phyloP scores from a whole-genome alignment of 345 rosid species.

The Pistacia integerrima region DNA sequence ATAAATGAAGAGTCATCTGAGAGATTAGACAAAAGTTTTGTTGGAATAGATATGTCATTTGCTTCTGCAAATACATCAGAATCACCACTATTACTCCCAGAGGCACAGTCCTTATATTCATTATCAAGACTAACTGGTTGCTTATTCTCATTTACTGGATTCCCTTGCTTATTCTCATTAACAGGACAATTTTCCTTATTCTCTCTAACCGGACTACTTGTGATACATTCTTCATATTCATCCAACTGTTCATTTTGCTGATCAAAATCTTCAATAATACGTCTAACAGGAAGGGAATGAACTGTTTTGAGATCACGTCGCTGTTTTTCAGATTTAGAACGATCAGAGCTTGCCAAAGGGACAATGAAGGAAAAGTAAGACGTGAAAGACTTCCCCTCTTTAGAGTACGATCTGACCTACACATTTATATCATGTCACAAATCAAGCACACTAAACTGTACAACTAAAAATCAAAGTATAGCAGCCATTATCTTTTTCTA shows the following conservation, averaged over 20 bases:
- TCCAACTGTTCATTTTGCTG: slow-evolving; percentile 24
- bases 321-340: slow-evolving; percentile 41
- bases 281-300: slow-evolving; percentile 50
- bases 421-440: slow-evolving; percentile 40
- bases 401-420: slow-evolving; percentile 58
- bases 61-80: slow-evolving; percentile 52
- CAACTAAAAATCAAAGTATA: background rate
- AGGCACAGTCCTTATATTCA: slow-evolving; percentile 15
- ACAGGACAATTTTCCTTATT: slow-evolving; percentile 8
- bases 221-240: slow-evolving; percentile 30
- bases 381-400: slow-evolving; percentile 44
- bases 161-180: slow-evolving; percentile 13
- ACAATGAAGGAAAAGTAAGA: slow-evolving; percentile 49
- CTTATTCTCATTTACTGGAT: slow-evolving; percentile 13
- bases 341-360: slow-evolving; percentile 39
- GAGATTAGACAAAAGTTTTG: slow-evolving; percentile 44
- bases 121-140: background rate
- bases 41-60: slow-evolving; percentile 34
- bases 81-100: slow-evolving; percentile 43
- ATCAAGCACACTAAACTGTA: background rate
- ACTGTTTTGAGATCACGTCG: slow-evolving; percentile 35
- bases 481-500: background rate
- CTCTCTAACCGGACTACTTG: slow-evolving; percentile 18
- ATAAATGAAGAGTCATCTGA: slow-evolving; percentile 65
- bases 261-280: slow-evolving; percentile 39